Evolutionary conservation across 2,329 filamentous ascomycete species (phyloP).

Genomic region (Nothomitra cinnamomea): DNA sequence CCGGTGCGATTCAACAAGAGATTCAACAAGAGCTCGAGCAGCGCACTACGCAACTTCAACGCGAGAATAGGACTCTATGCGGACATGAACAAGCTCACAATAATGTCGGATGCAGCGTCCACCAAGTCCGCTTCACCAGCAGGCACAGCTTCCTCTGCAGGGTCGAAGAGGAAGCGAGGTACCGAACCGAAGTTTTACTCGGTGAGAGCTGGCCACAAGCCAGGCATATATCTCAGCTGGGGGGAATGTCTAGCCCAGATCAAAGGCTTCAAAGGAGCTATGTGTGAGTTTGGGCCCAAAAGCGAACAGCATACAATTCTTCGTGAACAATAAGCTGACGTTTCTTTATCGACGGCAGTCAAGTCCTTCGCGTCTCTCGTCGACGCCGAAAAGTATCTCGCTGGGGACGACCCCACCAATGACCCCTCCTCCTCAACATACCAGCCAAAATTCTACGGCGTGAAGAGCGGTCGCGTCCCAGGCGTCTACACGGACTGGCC

Average conservation of each 20-base stretch:
- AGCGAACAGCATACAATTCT: not conserved
- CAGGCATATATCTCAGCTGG: conserved; percentile 48
- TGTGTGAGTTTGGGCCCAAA: conserved; percentile 1
- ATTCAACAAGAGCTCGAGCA: not conserved
- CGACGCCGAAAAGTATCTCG: conserved; percentile 66
- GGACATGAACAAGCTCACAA: not conserved
- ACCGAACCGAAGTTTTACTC: conserved; percentile 42
- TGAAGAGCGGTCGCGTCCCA: conserved; percentile 38
- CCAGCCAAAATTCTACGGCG: conserved; percentile 39
- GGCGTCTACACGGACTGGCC: conserved; percentile 52
- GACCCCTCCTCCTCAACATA: conserved; percentile 21
- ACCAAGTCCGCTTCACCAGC: conserved; percentile 8
- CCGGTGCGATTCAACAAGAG: too few relatives aligned
- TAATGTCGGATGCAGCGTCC: not conserved
- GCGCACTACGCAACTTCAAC: not conserved
- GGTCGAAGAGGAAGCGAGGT: conserved; percentile 37
- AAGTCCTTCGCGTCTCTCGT: conserved; percentile 49
- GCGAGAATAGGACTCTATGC: too few relatives aligned
- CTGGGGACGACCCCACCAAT: conserved; percentile 35
- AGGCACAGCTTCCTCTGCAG: conserved; percentile 20
- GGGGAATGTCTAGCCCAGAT: conserved; percentile 43
- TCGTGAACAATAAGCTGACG: not conserved
- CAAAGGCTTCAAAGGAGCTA: conserved; percentile 35
- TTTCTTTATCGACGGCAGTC: conserved; percentile 8
- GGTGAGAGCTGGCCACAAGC: conserved; percentile 40